phyloP scores from a whole-genome alignment of 495 filamentous ascomycete species.

The Penicillium canariense region DNA sequence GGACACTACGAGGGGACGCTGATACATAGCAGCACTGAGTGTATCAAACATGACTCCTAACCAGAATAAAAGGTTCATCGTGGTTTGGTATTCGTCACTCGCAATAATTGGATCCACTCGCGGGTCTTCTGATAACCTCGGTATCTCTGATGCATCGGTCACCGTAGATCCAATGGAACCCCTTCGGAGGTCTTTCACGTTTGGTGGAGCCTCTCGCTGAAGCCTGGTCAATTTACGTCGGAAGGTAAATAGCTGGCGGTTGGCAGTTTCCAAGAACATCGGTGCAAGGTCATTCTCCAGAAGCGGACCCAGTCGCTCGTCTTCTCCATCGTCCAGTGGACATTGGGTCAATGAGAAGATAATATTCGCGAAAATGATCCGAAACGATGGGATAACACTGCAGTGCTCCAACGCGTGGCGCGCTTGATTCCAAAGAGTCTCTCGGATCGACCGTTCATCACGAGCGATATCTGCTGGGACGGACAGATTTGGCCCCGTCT shows the following conservation, averaged over 20 bases:
- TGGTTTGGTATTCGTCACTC: slow-evolving; percentile 34
- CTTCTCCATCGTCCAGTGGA: slow-evolving; percentile 25
- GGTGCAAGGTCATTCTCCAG: slow-evolving; percentile 40
- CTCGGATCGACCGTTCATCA: slow-evolving; percentile 37
- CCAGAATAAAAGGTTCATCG: slow-evolving; percentile 47
- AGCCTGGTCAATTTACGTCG: slow-evolving; percentile 29
- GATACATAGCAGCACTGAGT: slow-evolving; percentile 44
- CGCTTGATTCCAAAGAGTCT: slow-evolving; percentile 47
- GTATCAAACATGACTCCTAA: slow-evolving; percentile 53
- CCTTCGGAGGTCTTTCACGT: neutral
- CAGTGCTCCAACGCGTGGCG: slow-evolving; percentile 33
- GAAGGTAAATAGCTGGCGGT: slow-evolving; percentile 31
- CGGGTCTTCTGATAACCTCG: neutral
- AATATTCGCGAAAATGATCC: slow-evolving; percentile 45
- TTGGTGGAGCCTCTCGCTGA: slow-evolving; percentile 8
- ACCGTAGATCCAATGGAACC: slow-evolving; percentile 6
- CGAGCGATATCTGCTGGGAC: slow-evolving; percentile 7
- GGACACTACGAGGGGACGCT: slow-evolving; percentile 42
- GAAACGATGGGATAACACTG: slow-evolving; percentile 40
- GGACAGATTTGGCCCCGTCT: slow-evolving; percentile 10
- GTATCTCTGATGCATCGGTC: neutral
- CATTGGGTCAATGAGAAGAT: slow-evolving; percentile 47
- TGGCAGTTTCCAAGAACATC: slow-evolving; percentile 37
- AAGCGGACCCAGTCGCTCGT: slow-evolving; percentile 22
- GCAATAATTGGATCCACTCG: slow-evolving; percentile 12